Conservation (phyloP, 495 filamentous ascomycete species). For the Penicillium crystallinum region DNA sequence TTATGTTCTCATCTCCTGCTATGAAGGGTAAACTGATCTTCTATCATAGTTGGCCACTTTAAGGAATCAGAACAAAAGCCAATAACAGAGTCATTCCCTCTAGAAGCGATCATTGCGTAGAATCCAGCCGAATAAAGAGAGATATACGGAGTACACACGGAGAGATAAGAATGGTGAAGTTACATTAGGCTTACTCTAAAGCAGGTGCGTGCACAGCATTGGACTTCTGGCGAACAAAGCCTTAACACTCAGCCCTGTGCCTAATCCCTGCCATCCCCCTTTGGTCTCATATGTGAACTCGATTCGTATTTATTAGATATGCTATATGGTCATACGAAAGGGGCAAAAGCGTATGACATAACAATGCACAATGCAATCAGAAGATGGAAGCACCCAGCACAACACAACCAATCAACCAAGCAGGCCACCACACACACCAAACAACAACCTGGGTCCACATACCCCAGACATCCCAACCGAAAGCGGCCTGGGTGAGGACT, state of each 20-base stretch:
- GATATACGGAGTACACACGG: too few species aligned
- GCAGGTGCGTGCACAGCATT: too few species aligned
- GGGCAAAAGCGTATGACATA: background rate
- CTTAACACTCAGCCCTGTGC: too few species aligned
- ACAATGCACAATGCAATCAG: constrained; percentile 10
- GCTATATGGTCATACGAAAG: background rate
- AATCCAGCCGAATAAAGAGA: background rate
- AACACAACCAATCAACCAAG: constrained; percentile 69
- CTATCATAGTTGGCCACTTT: background rate
- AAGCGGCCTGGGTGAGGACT: constrained; percentile 69
- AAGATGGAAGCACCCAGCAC: constrained; percentile 42
- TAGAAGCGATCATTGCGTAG: background rate
- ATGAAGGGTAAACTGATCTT: background rate
- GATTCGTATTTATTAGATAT: background rate
- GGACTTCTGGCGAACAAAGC: too few species aligned
- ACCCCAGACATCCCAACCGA: constrained; percentile 88
- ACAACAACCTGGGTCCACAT: constrained; percentile 86
- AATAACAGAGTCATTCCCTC: background rate
- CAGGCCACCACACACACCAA: constrained; percentile 99
- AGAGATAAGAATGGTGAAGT: background rate
- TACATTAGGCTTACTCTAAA: background rate
- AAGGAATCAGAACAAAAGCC: background rate
- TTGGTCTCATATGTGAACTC: background rate
- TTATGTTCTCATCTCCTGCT: background rate
- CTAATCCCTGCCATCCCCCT: too few species aligned